Base-by-base conservation (phyloP, 352 stramenopile genomes). In the Globisporangium parvum region DNA sequence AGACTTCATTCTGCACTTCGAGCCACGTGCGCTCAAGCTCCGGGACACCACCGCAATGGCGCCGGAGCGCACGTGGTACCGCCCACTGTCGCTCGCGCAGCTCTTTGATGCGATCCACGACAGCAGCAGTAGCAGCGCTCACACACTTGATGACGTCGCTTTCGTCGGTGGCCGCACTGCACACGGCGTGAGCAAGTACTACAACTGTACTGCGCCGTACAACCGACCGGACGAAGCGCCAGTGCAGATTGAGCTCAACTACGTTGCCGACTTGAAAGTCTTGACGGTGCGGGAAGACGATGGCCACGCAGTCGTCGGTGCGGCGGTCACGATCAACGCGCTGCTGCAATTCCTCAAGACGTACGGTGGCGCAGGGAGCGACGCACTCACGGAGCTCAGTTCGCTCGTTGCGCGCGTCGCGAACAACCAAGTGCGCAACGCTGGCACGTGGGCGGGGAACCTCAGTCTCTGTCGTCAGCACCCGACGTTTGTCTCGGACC, bases 41-140 rank as follows among this genome's bases (percentile, higher is more conserved):
- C 56, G 63, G 31, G 57, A 46, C 5, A 55, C 21, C 21, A 14
- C 28, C 26, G 26, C 26, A 31, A 6, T 31, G 26, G 6, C 26
- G 24, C 54, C 28, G 12, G 47, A 59, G 21, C 44, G 39, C 28
- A 62, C 56, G 41, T 79, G 70, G 70, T 79, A 79, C 42, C 64
- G 67, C 8, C 67, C 67, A 35, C 57, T 79, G 14, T 60, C 58
- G 37, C 53, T 73, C 24, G 60, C 51, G 5, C 67, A 79, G 28
- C 54, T 82, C 20, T 47, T 73, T 28, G 79, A 96, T 42, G 85
- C 87, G 3, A 86, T 88, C 54, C 91, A 93, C 59, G 90, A 84
- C 48, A 87, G 95, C 53, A 84, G 73, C 2, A 87, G 95, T 51
- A 84, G 73, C 2, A 77, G 23, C 0, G 6, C 26, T 31, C 26